These are phyloP conservation scores for Dalbergia cultrata DNA, from an alignment of 306 rosid species.

Conservation along the genomic window DNA sequence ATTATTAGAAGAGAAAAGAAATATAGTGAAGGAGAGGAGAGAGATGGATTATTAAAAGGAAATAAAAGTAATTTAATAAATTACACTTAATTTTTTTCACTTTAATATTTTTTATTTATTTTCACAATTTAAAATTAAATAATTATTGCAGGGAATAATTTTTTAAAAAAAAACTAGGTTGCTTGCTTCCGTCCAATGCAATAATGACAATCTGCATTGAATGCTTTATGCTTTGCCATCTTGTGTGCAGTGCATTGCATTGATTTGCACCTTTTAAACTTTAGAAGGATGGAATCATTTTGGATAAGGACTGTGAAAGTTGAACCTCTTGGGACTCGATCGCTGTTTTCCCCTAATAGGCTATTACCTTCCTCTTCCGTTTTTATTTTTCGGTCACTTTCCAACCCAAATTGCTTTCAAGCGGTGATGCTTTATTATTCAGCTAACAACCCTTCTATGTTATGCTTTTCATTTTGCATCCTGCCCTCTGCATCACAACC, in stretches of 20 bases:
- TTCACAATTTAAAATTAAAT: too few relatives aligned
- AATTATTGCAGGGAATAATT: too few relatives aligned
- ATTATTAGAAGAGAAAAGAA: too few relatives aligned
- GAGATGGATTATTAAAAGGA: too few relatives aligned
- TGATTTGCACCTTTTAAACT: conserved; percentile 11
- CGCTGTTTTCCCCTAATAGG: conserved; percentile 2
- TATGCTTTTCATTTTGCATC: background rate
- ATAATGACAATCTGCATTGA: conserved; percentile 22
- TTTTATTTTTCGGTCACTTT: background rate
- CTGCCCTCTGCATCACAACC: too few relatives aligned
- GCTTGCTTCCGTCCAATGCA: conserved; percentile 20
- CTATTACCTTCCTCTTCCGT: background rate
- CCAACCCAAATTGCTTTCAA: background rate
- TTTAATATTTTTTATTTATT: too few relatives aligned
- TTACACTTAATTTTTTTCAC: too few relatives aligned
- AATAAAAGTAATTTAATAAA: too few relatives aligned
- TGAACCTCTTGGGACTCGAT: background rate
- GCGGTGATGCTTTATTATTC: background rate
- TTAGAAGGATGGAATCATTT: conserved; percentile 8
- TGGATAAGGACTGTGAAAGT: conserved; percentile 25
- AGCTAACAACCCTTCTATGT: background rate
- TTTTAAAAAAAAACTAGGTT: background rate
- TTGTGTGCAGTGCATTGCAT: background rate
- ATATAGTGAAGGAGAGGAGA: too few relatives aligned
- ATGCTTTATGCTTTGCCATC: conserved; percentile 4